These are phyloP conservation scores for Flueggea neowawraea DNA, from an alignment of 441 rosid species.

Conservation along the genomic window DNA sequence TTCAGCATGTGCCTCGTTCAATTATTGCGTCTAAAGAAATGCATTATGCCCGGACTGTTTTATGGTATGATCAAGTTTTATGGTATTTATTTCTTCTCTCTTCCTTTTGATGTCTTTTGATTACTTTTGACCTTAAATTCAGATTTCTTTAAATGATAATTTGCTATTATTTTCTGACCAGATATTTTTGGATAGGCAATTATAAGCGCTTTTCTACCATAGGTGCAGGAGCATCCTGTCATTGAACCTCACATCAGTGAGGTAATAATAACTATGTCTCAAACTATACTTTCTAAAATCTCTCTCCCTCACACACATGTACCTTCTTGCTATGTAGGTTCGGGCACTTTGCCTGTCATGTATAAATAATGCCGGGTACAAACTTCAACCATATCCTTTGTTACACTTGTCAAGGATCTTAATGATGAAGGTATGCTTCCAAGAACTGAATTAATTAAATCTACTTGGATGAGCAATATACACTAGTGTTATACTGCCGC, in stretches of 20 bases:
- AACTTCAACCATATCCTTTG: slow-evolving; percentile 90
- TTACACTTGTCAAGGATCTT: slow-evolving; percentile 51
- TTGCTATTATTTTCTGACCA: slow-evolving; percentile 18
- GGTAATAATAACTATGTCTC: slow-evolving; percentile 30
- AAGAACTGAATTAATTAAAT: too few species aligned
- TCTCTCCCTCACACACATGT: neutral
- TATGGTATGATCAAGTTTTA: slow-evolving; percentile 38
- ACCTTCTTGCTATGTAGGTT: slow-evolving; percentile 37
- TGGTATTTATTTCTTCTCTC: neutral
- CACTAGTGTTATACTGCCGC: neutral
- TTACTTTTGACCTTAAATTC: neutral
- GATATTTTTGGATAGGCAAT: slow-evolving; percentile 59
- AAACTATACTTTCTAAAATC: neutral
- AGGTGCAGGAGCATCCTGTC: slow-evolving; percentile 68
- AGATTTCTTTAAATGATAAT: neutral
- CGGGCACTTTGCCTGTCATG: slow-evolving; percentile 55
- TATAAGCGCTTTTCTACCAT: slow-evolving; percentile 50
- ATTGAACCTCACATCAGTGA: slow-evolving; percentile 60
- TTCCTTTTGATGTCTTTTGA: neutral
- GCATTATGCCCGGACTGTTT: slow-evolving; percentile 62
- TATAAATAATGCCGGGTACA: slow-evolving; percentile 73
- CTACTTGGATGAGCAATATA: neutral
- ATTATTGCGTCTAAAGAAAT: slow-evolving; percentile 67
- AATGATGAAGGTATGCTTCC: slow-evolving; percentile 59
- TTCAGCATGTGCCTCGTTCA: slow-evolving; percentile 47